Evolutionary conservation across 202 grass and related monocot genomes (phyloP), one percentile per base, ranked within the genome.

Genomic region (Dendrocalamus latiflorus): DNA sequence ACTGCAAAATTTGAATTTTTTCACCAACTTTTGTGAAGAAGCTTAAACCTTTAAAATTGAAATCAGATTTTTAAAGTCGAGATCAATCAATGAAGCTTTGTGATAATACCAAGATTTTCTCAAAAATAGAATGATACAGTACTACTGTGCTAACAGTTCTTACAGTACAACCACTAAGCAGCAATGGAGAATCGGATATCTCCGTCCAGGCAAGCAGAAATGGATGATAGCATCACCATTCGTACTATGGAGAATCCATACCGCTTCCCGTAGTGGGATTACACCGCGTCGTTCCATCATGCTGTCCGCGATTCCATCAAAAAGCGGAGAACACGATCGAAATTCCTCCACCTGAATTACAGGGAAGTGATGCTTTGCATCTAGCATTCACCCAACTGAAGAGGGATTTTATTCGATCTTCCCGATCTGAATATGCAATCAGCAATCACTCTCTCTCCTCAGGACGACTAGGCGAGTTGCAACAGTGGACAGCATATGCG

Each of bases 271-370:
- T 72, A 86, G 81, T 85, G 81, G 76, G 62, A 75, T 70, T 54
- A 53, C 84, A 54, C 25, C 18, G 68, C n/a, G n/a, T n/a, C n/a
- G n/a, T n/a, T n/a, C n/a, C n/a, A n/a, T n/a, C n/a, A n/a, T n/a
- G n/a, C 9, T 11, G 21, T 68, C 65, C 49, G 51, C 72, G 66
- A 82, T 78, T 82, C 72, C 1, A 45, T 54, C 2, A 8, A 71
- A 72, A 81, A 64, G 12, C 24, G 4, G 16, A 43, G 70, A 28
- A 51, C 70, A 86, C 11, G 62, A 81, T 61, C 16, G 70, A 68
- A 86, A 86, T 81, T 78, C 36, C 53, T 49, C 78, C 78, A 60
- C 82, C 82, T 76, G n/a, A n/a, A n/a, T 66, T 26, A 73, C 34
- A 36, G 65, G 8, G 83, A 65, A 10, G 77, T 34, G 60, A 67